A percentile compares a stretch with the other conserved stretches of the same genome.
Conservation (phyloP, 2,329 filamentous ascomycete genomes). For the Aspergillus glaucus region DNA sequence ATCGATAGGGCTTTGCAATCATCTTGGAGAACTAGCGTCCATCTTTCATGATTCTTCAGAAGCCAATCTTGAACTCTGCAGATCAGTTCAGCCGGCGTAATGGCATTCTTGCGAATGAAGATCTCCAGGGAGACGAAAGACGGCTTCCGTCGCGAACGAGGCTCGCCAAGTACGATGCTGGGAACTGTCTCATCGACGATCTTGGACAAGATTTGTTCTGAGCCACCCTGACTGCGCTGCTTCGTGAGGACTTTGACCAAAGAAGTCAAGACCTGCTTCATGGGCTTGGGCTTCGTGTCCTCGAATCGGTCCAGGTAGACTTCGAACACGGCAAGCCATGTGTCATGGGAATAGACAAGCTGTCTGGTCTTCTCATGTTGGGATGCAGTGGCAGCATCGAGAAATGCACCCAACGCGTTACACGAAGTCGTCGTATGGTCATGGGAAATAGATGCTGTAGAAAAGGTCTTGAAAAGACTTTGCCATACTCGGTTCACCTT, state of each 20-base stretch:
- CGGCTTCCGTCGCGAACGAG: slow-evolving; percentile 32
- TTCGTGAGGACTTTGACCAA: slow-evolving; percentile 30
- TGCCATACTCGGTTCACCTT: slow-evolving; percentile 32
- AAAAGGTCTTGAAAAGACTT: slow-evolving; percentile 37
- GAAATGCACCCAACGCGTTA: slow-evolving; percentile 40
- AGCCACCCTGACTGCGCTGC: slow-evolving; percentile 16
- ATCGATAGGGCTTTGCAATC: slow-evolving; percentile 26
- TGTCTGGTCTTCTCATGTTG: slow-evolving; percentile 22
- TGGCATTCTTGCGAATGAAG: slow-evolving; percentile 32
- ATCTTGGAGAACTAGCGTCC: slow-evolving; percentile 26
- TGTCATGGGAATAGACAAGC: slow-evolving; percentile 27
- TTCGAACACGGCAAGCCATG: slow-evolving; percentile 37
- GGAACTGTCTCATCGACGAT: slow-evolving; percentile 26
- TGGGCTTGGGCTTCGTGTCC: slow-evolving; percentile 38
- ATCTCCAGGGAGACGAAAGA: slow-evolving; percentile 32
- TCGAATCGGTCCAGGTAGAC: slow-evolving; percentile 36
- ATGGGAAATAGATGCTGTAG: slow-evolving; percentile 30
- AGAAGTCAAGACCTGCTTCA: slow-evolving; percentile 40
- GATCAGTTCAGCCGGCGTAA: slow-evolving; percentile 27
- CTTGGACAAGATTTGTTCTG: slow-evolving; percentile 14
- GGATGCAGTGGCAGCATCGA: slow-evolving; percentile 33
- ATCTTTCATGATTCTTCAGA: slow-evolving; percentile 21
- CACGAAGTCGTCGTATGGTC: slow-evolving; percentile 38
- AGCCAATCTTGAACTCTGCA: slow-evolving; percentile 28
- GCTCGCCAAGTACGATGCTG: slow-evolving; percentile 33